Percentiles rank a stretch among this genome's conserved stretches.
phyloP scores from a whole-genome alignment of 2,329 filamentous ascomycete species.

The Phaeosphaeria sp. region DNA sequence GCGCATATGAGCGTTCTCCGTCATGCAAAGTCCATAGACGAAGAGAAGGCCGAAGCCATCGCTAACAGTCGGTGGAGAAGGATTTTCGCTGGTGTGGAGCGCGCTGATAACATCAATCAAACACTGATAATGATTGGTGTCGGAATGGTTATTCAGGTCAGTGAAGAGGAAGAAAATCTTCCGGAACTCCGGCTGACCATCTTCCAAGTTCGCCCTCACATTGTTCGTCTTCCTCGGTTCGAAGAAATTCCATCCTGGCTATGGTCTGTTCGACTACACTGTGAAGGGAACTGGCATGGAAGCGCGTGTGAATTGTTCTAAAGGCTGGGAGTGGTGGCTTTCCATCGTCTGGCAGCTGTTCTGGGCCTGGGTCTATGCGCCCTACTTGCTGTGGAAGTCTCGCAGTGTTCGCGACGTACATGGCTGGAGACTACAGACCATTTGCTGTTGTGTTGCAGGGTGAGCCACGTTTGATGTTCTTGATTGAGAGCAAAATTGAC shows the following conservation, averaged over 20 bases:
- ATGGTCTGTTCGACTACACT: constrained; percentile 39
- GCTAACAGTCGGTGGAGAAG: constrained; percentile 33
- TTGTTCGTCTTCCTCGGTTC: constrained; percentile 41
- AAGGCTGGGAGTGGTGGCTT: constrained; percentile 48
- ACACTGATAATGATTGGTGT: constrained; percentile 36
- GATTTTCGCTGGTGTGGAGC: constrained; percentile 28
- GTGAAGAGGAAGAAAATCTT: not conserved
- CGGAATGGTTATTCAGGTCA: constrained; percentile 36
- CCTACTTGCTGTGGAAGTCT: constrained; percentile 44
- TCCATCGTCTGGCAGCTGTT: constrained; percentile 47
- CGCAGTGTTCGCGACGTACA: constrained; percentile 42
- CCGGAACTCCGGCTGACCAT: not conserved
- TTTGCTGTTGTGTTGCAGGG: constrained; percentile 43
- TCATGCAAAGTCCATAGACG: constrained; percentile 27
- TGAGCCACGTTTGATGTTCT: constrained; percentile 13
- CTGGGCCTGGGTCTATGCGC: constrained; percentile 47
- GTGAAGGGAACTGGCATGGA: constrained; percentile 33
- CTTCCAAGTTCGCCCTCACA: constrained; percentile 17
- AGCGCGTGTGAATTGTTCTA: constrained; percentile 31
- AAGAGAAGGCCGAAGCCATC: constrained; percentile 30
- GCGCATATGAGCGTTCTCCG: constrained; percentile 32
- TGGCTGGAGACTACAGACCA: constrained; percentile 42
- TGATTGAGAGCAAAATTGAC: constrained; percentile 6
- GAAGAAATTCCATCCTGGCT: constrained; percentile 42
- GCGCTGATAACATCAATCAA: constrained; percentile 34